Evolutionary conservation across 768 basidiomycete species (phyloP).

Genomic region (Clitopilus hobsonii): DNA sequence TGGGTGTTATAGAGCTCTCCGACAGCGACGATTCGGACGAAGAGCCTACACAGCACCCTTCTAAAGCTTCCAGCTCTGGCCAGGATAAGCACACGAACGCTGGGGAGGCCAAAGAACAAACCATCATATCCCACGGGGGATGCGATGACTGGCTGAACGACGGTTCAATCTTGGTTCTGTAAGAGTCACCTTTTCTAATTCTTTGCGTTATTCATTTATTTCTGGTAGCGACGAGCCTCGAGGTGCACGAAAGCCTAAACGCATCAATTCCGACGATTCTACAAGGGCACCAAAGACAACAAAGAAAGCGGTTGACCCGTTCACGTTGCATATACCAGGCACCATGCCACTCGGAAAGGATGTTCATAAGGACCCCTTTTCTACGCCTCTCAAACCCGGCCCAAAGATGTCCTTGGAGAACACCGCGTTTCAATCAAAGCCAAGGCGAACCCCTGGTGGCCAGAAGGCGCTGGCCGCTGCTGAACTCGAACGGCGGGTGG

Average conservation of each 20-base stretch:
- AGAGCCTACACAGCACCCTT: not conserved
- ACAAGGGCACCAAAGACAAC: not conserved
- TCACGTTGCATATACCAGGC: not conserved
- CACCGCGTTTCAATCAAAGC: not conserved
- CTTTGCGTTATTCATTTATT: not conserved
- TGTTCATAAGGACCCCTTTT: not conserved
- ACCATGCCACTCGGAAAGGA: not conserved
- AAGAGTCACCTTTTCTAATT: conserved; percentile 10
- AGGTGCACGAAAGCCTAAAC: conserved; percentile 42
- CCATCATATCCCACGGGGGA: conserved; percentile 22
- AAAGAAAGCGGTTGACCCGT: not conserved
- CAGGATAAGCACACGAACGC: not conserved
- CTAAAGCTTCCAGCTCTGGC: not conserved
- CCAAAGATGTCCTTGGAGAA: not conserved
- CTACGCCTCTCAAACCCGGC: not conserved
- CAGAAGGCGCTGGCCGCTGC: conserved; percentile 40
- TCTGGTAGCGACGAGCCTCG: conserved; percentile 42
- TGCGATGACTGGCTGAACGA: conserved; percentile 24
- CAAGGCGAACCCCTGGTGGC: conserved; percentile 14
- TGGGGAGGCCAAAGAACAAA: not conserved
- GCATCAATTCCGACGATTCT: not conserved
- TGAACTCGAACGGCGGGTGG: conserved; percentile 38
- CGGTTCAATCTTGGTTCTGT: conserved; percentile 34
- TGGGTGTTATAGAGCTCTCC: conserved; percentile 23
- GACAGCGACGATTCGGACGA: conserved; percentile 12